These are phyloP conservation scores for Volvariella surrecta DNA, from an alignment of 1,284 basidiomycete genomes.

Conservation along the genomic window DNA sequence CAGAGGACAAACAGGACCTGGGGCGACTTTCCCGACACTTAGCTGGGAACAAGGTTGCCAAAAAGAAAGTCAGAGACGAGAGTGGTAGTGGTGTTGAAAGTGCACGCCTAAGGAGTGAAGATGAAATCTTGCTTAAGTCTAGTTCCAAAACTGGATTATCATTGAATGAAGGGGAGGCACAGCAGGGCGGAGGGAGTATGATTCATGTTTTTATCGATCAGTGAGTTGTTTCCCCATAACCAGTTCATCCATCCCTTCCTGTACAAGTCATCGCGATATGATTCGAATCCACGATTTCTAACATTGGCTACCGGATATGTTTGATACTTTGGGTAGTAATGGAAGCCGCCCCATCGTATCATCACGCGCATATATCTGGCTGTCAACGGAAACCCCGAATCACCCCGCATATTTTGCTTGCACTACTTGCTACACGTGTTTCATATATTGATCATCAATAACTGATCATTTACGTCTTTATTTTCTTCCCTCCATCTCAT, in stretches of 20 bases:
- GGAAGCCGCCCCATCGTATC: no score
- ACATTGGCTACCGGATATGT: no score
- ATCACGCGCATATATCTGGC: no score
- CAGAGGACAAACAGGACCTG: constrained; percentile 40
- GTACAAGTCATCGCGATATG: not conserved
- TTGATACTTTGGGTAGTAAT: no score
- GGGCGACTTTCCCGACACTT: constrained; percentile 25
- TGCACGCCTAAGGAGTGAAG: constrained; percentile 10
- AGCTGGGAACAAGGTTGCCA: constrained; percentile 11
- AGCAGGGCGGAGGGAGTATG: constrained; percentile 41
- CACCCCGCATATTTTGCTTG: no score
- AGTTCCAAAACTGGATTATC: no score
- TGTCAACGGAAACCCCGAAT: no score
- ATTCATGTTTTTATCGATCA: constrained; percentile 86
- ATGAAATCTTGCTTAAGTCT: constrained; percentile 11
- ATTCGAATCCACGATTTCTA: constrained; percentile 11
- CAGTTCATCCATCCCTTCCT: constrained; percentile 8
- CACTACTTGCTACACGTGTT: no score
- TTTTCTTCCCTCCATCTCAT: constrained; percentile 1
- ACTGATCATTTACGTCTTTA: not conserved
- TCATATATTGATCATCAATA: no score
- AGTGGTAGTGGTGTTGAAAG: constrained; percentile 8
- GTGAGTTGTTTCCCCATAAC: constrained; percentile 27
- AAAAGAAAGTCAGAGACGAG: constrained; percentile 19
- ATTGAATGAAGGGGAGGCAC: no score